Percentiles rank a stretch among this genome's conserved stretches.
These are phyloP conservation scores for Metroxylon sagu DNA, from an alignment of 176 grass and related monocot genomes.

Conservation along the genomic window DNA sequence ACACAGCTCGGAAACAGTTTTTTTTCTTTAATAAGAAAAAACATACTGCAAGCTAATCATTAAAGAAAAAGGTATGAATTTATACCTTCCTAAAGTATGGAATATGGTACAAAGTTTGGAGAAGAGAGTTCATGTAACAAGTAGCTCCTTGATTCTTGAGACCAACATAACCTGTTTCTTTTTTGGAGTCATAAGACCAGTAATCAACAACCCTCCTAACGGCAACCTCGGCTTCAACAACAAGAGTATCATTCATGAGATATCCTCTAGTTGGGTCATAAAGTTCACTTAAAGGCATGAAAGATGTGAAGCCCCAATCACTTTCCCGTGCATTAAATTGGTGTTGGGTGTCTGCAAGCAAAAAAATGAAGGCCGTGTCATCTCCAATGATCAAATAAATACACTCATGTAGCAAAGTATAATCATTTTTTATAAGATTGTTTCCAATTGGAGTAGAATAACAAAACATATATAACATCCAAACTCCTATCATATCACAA, in stretches of 20 bases:
- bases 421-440: too few relatives aligned
- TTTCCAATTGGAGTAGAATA: too few relatives aligned
- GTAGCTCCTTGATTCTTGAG: slow-evolving; percentile 99
- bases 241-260: slow-evolving; percentile 93
- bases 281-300: slow-evolving; percentile 91
- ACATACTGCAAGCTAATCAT: not conserved
- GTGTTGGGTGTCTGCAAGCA: slow-evolving; percentile 86
- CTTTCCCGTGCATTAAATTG: slow-evolving; percentile 93
- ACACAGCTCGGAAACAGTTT: not conserved
- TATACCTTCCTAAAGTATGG: slow-evolving; percentile 97
- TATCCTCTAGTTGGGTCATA: slow-evolving; percentile 90
- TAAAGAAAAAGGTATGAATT: slow-evolving; percentile 4
- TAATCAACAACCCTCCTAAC: slow-evolving; percentile 91
- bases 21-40: not conserved
- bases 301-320: slow-evolving; percentile 99
- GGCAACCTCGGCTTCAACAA: slow-evolving; percentile 90
- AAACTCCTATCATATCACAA: too few relatives aligned
- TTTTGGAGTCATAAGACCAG: slow-evolving; percentile 97
- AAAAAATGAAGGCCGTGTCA: not conserved
- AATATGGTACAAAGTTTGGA: slow-evolving; percentile 95
- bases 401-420: too few relatives aligned
- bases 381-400: too few relatives aligned
- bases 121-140: slow-evolving; percentile 99
- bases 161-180: slow-evolving; percentile 96
- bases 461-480: too few relatives aligned